Evolutionary conservation across 495 filamentous ascomycete species (phyloP).

Genomic region (Aspergillus nanangensis): DNA sequence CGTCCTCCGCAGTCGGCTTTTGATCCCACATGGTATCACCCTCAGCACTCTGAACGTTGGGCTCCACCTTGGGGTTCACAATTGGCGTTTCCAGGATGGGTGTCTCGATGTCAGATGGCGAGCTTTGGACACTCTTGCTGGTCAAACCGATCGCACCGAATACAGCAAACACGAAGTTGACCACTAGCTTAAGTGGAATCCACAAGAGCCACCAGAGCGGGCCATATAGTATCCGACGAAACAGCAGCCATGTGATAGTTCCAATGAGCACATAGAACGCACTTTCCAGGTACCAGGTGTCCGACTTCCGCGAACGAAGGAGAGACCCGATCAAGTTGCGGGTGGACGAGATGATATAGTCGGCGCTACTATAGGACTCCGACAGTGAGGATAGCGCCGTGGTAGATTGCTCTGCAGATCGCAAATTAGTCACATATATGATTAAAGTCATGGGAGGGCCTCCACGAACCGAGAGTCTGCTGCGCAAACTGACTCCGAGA

Average conservation of each 20-base stretch:
- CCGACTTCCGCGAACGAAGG: conserved; percentile 82
- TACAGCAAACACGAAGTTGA: conserved; percentile 42
- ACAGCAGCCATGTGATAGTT: conserved; percentile 81
- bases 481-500: conserved; percentile 81
- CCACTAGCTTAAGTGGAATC: conserved; percentile 66
- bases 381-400: conserved; percentile 75
- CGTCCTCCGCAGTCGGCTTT: conserved; percentile 19
- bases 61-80: conserved; percentile 6
- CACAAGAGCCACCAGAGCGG: conserved; percentile 87
- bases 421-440: conserved; percentile 4
- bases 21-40: conserved; percentile 20
- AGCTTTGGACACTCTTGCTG: conserved; percentile 22
- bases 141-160: conserved; percentile 35
- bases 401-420: conserved; percentile 56
- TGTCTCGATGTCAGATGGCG: conserved; percentile 6
- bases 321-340: conserved; percentile 73
- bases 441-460: not conserved
- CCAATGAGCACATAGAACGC: conserved; percentile 74
- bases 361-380: conserved; percentile 73
- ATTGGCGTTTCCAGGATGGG: conserved; percentile 12
- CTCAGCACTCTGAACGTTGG: conserved; percentile 14
- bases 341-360: conserved; percentile 67
- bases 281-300: conserved; percentile 94
- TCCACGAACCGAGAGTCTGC: conserved; percentile 61
- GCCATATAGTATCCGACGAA: conserved; percentile 78